Evolutionary conservation across 768 basidiomycete species (phyloP).

Genomic region (Hydnomerulius pinastri): DNA sequence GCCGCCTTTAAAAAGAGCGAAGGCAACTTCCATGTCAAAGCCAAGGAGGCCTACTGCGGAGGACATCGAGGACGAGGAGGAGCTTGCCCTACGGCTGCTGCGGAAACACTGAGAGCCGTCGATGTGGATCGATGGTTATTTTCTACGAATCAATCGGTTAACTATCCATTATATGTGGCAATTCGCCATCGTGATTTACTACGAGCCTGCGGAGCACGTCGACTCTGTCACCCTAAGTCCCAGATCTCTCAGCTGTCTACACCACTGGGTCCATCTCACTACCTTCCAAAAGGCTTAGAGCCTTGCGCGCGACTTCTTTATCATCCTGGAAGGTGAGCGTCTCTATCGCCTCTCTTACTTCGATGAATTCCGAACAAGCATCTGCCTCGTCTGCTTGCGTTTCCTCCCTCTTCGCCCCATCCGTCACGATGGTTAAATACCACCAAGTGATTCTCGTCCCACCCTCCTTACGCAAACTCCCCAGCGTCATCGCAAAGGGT

Average conservation of each 20-base stretch:
- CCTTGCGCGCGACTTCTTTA: slow-evolving; percentile 39
- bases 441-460: slow-evolving; percentile 54
- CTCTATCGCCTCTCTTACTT: slow-evolving; percentile 35
- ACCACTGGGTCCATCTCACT: no score
- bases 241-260: no score
- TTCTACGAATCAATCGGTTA: no score
- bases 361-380: slow-evolving; percentile 41
- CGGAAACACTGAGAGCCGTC: slow-evolving; percentile 35
- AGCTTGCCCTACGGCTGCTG: slow-evolving; percentile 63
- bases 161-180: no score
- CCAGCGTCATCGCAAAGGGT: slow-evolving; percentile 38
- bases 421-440: slow-evolving; percentile 43
- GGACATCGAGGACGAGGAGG: slow-evolving; percentile 57
- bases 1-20: slow-evolving; percentile 36
- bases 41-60: slow-evolving; percentile 23
- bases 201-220: no score
- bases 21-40: slow-evolving; percentile 23
- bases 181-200: no score
- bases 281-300: slow-evolving; percentile 41
- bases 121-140: no score
- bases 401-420: slow-evolving; percentile 37
- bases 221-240: no score
- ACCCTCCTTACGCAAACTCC: slow-evolving; percentile 21
- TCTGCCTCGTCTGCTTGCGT: slow-evolving; percentile 47
- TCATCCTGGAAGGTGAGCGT: slow-evolving; percentile 41